phyloP scores from a whole-genome alignment of 164 flowering plant genomes.

The Magnolia sinica region DNA sequence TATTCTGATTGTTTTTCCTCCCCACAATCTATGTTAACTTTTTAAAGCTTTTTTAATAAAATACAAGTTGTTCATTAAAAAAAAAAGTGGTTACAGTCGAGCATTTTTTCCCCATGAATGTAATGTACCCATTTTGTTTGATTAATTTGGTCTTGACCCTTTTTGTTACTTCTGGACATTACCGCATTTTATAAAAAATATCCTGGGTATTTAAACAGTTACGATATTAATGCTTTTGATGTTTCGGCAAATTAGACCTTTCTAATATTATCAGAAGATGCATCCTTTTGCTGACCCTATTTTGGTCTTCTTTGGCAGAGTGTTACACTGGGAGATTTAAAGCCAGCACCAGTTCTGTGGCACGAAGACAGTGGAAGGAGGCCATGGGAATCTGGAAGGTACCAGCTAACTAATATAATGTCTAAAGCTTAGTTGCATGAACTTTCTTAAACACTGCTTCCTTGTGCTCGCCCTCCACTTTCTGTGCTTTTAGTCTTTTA shows the following conservation, averaged over 20 bases:
- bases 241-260: not conserved
- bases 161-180: not conserved
- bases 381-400: conserved; percentile 52
- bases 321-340: conserved; percentile 63
- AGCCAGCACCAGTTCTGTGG: conserved; percentile 84
- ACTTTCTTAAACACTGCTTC: not conserved
- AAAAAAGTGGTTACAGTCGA: too few species aligned
- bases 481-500: not conserved
- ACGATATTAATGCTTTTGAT: too few species aligned
- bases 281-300: conserved; percentile 1
- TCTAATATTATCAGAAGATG: not conserved
- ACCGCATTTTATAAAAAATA: not conserved
- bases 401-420: not conserved
- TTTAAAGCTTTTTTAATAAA: too few species aligned
- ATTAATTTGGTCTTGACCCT: not conserved
- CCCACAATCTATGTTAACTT: too few species aligned
- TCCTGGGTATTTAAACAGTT: not conserved
- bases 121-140: not conserved
- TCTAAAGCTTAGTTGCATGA: not conserved
- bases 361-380: conserved; percentile 83
- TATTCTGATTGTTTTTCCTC: too few species aligned
- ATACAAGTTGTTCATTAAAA: too few species aligned
- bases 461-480: too few species aligned
- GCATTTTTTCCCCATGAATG: too few species aligned
- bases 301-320: conserved; percentile 37